Evolutionary conservation across 2,329 filamentous ascomycete genomes (phyloP), one percentile per base, ranked within the genome.

Genomic region (Fonsecaea pugnacius): DNA sequence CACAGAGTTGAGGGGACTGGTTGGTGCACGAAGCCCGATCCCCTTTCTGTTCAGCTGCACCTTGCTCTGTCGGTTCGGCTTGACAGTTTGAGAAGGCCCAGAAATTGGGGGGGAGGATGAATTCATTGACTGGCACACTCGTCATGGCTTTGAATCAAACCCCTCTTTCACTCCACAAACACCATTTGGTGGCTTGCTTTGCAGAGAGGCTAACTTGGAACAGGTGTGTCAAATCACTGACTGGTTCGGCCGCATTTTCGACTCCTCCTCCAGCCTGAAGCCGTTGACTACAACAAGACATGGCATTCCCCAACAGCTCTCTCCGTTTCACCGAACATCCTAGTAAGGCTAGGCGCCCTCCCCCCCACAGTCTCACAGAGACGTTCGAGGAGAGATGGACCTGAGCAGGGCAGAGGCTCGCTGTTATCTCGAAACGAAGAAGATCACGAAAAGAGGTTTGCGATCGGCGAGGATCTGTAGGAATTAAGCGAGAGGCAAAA

Each of bases 381-480:
- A 24, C 21, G 27, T 24, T 48, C 43, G 9, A 48, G 10, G 43
- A 48, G 14, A 12, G 9, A 53, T 33, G 27, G n/a, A 33, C 33
- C 50, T 36, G 24, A 57, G 18, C 35, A 57, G 24, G 32, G 24
- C 54, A 24, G 21, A 32, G 9, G n/a, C 33, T 48, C 48, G 36
- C 48, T 53, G 50, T 40, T n/a, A 52, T 60, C 43, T 35, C 33
- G 21, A 58, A 48, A 24, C 43, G 38, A 58, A 21, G 33, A 33
- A 27, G 27, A 35, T 35, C 38, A 30, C 27, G 36, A 54, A n/a
- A 38, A 38, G 50, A 59, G n/a, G 27, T 36, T 35, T 38, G 32
- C 36, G 57, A 59, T 59, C 57, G 46, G 46, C 43, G 33, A 35
- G 18, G 59, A 54, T 55, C 59, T 61, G 59, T 33, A 59, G 57